These are phyloP conservation scores for Veloboletus limbatus DNA, from an alignment of 1,284 basidiomycete species.

Conservation along the genomic window DNA sequence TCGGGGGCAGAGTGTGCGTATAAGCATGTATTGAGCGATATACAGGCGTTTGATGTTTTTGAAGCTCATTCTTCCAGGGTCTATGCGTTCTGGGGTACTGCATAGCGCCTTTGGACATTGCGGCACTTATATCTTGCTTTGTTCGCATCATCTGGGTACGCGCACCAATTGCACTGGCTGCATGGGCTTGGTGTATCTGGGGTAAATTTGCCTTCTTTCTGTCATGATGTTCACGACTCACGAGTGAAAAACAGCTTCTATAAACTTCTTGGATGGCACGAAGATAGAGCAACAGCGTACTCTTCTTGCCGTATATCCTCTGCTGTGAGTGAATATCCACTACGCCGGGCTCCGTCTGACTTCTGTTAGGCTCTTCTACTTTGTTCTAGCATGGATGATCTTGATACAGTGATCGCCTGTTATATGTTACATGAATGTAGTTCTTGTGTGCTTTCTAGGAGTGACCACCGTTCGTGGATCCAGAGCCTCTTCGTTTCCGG, in stretches of 20 bases:
- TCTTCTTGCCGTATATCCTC: conserved; percentile 88
- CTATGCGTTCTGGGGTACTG: conserved; percentile 92
- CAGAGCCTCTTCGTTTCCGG: neutral
- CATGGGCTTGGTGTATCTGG: conserved; percentile 96
- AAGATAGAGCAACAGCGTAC: conserved; percentile 87
- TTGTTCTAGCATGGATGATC: conserved; percentile 92
- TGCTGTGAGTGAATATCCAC: conserved; percentile 51
- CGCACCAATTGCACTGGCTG: conserved; percentile 76
- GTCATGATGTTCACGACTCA: neutral
- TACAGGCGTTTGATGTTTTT: conserved; percentile 1
- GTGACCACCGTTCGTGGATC: neutral
- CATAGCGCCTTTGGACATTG: conserved; percentile 85
- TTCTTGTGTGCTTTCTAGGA: conserved; percentile 5
- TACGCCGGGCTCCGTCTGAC: neutral
- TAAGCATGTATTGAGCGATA: neutral
- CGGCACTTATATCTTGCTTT: conserved; percentile 84
- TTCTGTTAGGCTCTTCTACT: conserved; percentile 68
- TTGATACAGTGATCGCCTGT: conserved; percentile 64
- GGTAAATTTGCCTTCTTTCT: conserved; percentile 49
- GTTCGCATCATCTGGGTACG: conserved; percentile 84
- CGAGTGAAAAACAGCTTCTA: conserved; percentile 64
- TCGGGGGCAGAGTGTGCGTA: conserved; percentile 90
- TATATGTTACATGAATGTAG: conserved; percentile 17
- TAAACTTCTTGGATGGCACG: conserved; percentile 93
- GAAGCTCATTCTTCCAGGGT: conserved; percentile 94